Conservation (phyloP, 192 early-diverging fungal species). For the Gaertneriomyces semiglobifer region DNA sequence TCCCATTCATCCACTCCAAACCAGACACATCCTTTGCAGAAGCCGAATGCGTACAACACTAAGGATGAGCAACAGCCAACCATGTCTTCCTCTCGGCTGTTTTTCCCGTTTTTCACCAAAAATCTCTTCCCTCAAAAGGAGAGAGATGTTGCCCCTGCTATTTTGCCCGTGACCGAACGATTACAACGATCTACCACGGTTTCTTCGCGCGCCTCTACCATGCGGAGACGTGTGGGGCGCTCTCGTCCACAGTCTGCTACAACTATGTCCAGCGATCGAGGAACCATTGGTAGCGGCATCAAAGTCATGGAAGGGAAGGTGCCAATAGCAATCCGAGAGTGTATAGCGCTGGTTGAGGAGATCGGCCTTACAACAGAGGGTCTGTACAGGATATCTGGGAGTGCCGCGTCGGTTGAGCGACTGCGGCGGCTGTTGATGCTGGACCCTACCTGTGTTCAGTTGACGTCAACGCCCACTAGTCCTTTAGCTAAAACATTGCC, state of each 20-base stretch:
- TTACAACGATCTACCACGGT: conserved; percentile 35
- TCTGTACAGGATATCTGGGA: conserved; percentile 52
- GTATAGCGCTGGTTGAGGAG: conserved; percentile 48
- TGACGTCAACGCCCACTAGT: conserved; percentile 28
- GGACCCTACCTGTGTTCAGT: conserved; percentile 40
- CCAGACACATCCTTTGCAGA: no score
- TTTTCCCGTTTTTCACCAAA: conserved; percentile 34
- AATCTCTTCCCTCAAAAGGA: conserved; percentile 24
- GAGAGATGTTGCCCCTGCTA: conserved; percentile 9
- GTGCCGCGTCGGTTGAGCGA: conserved; percentile 36
- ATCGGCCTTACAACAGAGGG: conserved; percentile 53
- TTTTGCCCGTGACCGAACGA: conserved; percentile 17
- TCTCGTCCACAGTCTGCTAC: conserved; percentile 28
- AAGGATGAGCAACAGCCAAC: conserved; percentile 10
- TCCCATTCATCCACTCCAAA: no score
- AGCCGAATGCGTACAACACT: background rate
- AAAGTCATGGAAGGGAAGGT: conserved; percentile 33
- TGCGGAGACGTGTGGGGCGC: conserved; percentile 38
- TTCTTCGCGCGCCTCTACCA: conserved; percentile 33
- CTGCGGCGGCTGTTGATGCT: conserved; percentile 38
- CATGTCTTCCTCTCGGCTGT: conserved; percentile 17
- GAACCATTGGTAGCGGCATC: conserved; percentile 32
- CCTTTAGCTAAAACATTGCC: conserved; percentile 18
- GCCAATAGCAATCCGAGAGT: conserved; percentile 44
- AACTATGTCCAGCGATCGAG: conserved; percentile 26